phyloP scores from a whole-genome alignment of 1,139 yeast species.

The Magnusiomyces magnusii region DNA sequence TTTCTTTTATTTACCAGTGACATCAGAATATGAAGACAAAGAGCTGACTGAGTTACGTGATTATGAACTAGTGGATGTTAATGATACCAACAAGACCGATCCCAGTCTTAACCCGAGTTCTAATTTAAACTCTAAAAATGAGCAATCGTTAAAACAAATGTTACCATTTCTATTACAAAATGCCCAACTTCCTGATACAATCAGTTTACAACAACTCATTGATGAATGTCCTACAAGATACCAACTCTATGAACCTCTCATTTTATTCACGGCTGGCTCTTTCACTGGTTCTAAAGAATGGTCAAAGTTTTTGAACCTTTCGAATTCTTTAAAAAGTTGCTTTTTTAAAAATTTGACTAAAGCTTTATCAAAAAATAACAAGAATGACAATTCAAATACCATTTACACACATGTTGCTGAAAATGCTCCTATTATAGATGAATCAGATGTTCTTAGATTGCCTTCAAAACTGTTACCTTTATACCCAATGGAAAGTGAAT shows the following conservation, averaged over 20 bases:
- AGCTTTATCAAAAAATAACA: constrained; percentile 13
- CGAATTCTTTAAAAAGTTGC: neutral
- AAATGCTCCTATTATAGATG: constrained; percentile 58
- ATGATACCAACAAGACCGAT: neutral
- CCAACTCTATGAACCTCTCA: constrained; percentile 61
- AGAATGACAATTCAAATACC: constrained; percentile 8
- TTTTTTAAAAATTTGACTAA: constrained; percentile 5
- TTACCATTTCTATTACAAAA: neutral
- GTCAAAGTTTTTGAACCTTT: constrained; percentile 21
- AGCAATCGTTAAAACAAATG: neutral
- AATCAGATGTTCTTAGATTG: constrained; percentile 17
- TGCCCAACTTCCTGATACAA: neutral
- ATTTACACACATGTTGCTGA: constrained; percentile 57
- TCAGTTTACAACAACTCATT: constrained; percentile 2
- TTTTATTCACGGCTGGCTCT: constrained; percentile 41
- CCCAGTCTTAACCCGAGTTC: neutral
- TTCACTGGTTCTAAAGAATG: constrained; percentile 38
- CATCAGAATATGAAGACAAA: neutral
- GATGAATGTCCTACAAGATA: constrained; percentile 42
- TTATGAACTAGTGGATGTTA: neutral
- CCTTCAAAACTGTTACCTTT: constrained; percentile 10
- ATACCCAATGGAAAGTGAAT: neutral
- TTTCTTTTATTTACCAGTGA: constrained; percentile 9
- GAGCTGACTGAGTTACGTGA: neutral
- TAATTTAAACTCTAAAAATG: constrained; percentile 12